These are phyloP conservation scores for Allium fistulosum DNA, from an alignment of 106 monocot genomes.

Conservation along the genomic window DNA sequence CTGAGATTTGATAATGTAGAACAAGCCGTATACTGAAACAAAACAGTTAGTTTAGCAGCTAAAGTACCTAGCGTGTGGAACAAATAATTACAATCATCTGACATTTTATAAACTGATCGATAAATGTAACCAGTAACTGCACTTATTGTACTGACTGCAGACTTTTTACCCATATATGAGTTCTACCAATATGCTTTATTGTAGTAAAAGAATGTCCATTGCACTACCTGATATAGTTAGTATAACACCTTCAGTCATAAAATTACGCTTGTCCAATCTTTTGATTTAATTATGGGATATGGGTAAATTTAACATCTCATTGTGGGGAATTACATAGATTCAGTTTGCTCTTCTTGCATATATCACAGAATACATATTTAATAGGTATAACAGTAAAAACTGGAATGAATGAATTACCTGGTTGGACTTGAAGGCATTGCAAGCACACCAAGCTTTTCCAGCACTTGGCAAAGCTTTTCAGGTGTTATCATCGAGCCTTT, in stretches of 20 bases:
- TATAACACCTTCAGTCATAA: too few species aligned
- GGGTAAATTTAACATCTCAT: too few species aligned
- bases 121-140: background rate
- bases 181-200: too few species aligned
- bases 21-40: slow-evolving; percentile 65
- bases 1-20: slow-evolving; percentile 85
- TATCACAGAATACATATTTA: too few species aligned
- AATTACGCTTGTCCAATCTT: too few species aligned
- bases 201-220: too few species aligned
- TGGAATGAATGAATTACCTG: slow-evolving; percentile 20
- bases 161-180: too few species aligned
- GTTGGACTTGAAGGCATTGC: slow-evolving; percentile 60
- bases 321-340: background rate
- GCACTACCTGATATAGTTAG: too few species aligned
- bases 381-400: too few species aligned
- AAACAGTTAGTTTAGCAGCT: background rate
- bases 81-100: background rate
- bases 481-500: slow-evolving; percentile 37
- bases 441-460: slow-evolving; percentile 76
- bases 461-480: slow-evolving; percentile 46
- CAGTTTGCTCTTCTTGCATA: background rate
- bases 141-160: too few species aligned
- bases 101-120: background rate
- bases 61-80: background rate
- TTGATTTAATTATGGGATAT: too few species aligned